Base-by-base conservation (phyloP, 306 rosid species). In the Styphnolobium japonicum region DNA sequence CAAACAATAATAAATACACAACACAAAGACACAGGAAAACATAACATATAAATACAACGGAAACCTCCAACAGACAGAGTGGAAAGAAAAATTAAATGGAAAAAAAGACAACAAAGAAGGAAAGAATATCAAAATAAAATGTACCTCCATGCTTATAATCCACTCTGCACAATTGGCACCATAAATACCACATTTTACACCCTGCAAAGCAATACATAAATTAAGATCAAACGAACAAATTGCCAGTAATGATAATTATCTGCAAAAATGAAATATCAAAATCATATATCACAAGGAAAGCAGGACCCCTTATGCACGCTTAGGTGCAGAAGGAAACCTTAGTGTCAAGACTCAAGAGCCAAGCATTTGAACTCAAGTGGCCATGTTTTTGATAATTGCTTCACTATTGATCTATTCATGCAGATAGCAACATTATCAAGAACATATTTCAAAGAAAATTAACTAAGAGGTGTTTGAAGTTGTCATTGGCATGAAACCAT, bases 61-160 rank as follows among this genome's bases (percentile, higher is more conserved):
- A 73, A 75, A 52, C 46, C 67, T 60, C 51, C 25, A 33, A 42
- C 66, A 53, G 60, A 42, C 29, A 37, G 31, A 58, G 48, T 48
- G 48, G 39, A 55, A 42, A 37, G 71, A 51, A 77, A 67, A 70
- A 42, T 39, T 23, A 76, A 43, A 67, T 15, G 43, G 57, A 16
- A 40, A 64, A 61, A 43, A n/a, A 21, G 71, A 10, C 15, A 69
- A 16, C 36, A 36, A 39, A 67, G 23, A 7, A 58, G 42, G 56
- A 63, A 23, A 77, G 57, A 12, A 76, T 64, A 33, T 29, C 6
- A 36, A 77, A 74, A 71, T 42, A 61, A 25, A 73, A 51, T 10
- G 43, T 79, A 95, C 98, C 97, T 95, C 87, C 98, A 92, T 91
- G 93, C 98, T 92, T 74, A 95, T 84, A 62, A 95, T 86, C 98